Percentiles rank a stretch among this genome's conserved stretches.
These are phyloP conservation scores for Inga laurina DNA, from an alignment of 306 rosid species.

Conservation along the genomic window DNA sequence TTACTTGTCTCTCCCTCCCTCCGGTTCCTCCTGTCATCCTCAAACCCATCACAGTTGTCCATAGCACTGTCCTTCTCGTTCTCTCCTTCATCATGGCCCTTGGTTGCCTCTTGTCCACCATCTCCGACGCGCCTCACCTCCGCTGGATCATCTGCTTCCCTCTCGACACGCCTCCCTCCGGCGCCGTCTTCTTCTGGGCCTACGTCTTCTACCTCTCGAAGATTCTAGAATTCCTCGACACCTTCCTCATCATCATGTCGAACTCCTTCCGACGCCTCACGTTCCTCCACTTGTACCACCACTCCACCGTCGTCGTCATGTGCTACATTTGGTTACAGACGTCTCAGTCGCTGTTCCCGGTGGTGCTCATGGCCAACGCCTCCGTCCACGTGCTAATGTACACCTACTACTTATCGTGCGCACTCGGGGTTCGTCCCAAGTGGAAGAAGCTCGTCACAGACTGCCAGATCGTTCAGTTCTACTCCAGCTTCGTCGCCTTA, in stretches of 20 bases:
- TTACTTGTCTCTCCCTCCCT: slow-evolving; percentile 31
- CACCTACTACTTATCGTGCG: slow-evolving; percentile 66
- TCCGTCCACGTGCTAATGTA: slow-evolving; percentile 81
- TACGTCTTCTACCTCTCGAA: slow-evolving; percentile 79
- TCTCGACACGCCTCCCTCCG: slow-evolving; percentile 39
- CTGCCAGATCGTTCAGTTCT: slow-evolving; percentile 68
- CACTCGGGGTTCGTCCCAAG: slow-evolving; percentile 63
- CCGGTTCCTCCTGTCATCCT: slow-evolving; percentile 33
- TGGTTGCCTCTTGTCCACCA: slow-evolving; percentile 56
- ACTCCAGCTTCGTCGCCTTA: slow-evolving; percentile 51
- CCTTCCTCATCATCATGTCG: slow-evolving; percentile 59
- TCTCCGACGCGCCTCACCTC: slow-evolving; percentile 42
- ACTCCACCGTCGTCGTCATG: slow-evolving; percentile 68
- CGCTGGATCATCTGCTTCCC: slow-evolving; percentile 61
- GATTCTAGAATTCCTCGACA: slow-evolving; percentile 62
- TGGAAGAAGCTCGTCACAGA: slow-evolving; percentile 78
- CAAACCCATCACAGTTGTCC: slow-evolving; percentile 56
- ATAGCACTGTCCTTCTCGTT: slow-evolving; percentile 52
- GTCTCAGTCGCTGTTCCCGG: slow-evolving; percentile 70
- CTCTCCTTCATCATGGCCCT: slow-evolving; percentile 71
- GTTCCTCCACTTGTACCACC: slow-evolving; percentile 91
- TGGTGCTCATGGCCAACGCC: slow-evolving; percentile 61
- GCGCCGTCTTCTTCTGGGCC: slow-evolving; percentile 82
- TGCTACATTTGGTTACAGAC: slow-evolving; percentile 68
- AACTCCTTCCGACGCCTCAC: slow-evolving; percentile 66